Percentiles rank a stretch among this genome's conserved stretches.
phyloP scores from a whole-genome alignment of 2,329 filamentous ascomycete genomes.

The Pseudogymnoascus pannorum region DNA sequence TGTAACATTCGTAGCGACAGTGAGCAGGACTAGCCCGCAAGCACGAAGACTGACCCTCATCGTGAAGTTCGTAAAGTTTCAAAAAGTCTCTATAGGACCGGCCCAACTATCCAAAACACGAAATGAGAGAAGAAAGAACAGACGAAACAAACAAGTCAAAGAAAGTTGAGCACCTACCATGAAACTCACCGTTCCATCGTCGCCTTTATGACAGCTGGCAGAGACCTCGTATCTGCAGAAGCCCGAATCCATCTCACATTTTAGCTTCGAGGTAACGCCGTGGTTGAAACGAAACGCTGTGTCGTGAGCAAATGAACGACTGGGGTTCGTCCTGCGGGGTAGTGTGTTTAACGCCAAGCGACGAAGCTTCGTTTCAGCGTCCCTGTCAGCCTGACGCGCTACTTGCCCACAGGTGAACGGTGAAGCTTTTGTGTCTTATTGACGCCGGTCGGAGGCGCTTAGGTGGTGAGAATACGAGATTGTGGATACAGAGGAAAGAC shows the following conservation, averaged over 20 bases:
- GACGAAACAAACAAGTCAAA: not conserved
- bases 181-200: not conserved
- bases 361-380: not conserved
- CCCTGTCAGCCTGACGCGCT: not conserved
- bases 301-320: not conserved
- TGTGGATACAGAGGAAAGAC: conserved; percentile 3
- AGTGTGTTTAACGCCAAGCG: conserved; percentile 5
- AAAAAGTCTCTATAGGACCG: not conserved
- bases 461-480: not conserved
- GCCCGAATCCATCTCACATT: not conserved
- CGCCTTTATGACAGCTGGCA: not conserved
- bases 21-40: conserved; percentile 6
- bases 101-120: not conserved
- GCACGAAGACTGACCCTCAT: not conserved
- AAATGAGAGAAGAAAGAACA: not conserved
- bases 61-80: not conserved
- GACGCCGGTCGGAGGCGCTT: not conserved
- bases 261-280: conserved; percentile 5
- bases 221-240: conserved; percentile 5
- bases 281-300: not conserved
- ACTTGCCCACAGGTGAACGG: not conserved
- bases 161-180: not conserved
- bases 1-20: not conserved
- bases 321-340: conserved; percentile 1
- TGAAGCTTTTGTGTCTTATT: not conserved